phyloP scores from a whole-genome alignment of 2,329 filamentous ascomycete species.

The Calonectria fujianensis region DNA sequence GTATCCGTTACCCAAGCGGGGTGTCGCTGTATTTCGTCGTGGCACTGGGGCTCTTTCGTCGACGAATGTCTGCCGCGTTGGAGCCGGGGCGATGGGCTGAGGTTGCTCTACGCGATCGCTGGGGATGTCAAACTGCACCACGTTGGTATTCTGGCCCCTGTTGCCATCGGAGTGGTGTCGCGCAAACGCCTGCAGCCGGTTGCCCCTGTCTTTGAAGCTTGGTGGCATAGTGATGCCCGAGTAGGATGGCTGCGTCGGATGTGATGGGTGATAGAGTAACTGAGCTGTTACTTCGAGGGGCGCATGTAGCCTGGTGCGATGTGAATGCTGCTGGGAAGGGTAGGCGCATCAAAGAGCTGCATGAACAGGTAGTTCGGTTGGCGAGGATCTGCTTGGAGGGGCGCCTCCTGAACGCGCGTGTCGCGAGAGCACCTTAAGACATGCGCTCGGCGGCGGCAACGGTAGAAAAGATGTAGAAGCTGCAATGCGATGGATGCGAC shows the following conservation, averaged over 20 bases:
- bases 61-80: slow-evolving; percentile 57
- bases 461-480: background rate
- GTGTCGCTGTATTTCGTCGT: slow-evolving; percentile 55
- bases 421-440: slow-evolving; percentile 23
- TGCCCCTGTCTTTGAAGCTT: slow-evolving; percentile 57
- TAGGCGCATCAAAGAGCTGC: slow-evolving; percentile 41
- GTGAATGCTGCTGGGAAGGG: slow-evolving; percentile 40
- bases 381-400: slow-evolving; percentile 32
- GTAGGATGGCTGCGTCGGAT: slow-evolving; percentile 5
- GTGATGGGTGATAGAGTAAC: slow-evolving; percentile 27
- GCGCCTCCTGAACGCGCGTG: slow-evolving; percentile 37
- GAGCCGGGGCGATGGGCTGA: slow-evolving; percentile 41
- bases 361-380: slow-evolving; percentile 25
- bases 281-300: slow-evolving; percentile 34
- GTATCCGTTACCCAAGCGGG: slow-evolving; percentile 53
- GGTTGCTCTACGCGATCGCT: slow-evolving; percentile 49
- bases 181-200: slow-evolving; percentile 59
- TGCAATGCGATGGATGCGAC: background rate
- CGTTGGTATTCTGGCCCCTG: slow-evolving; percentile 47
- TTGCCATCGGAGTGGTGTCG: slow-evolving; percentile 53
- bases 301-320: slow-evolving; percentile 36
- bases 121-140: slow-evolving; percentile 45
- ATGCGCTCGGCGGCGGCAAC: slow-evolving; percentile 10
- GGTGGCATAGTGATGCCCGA: slow-evolving; percentile 55
- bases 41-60: slow-evolving; percentile 60